phyloP scores from a whole-genome alignment of 148 eudicot genomes.

The Linanthus parryae region DNA sequence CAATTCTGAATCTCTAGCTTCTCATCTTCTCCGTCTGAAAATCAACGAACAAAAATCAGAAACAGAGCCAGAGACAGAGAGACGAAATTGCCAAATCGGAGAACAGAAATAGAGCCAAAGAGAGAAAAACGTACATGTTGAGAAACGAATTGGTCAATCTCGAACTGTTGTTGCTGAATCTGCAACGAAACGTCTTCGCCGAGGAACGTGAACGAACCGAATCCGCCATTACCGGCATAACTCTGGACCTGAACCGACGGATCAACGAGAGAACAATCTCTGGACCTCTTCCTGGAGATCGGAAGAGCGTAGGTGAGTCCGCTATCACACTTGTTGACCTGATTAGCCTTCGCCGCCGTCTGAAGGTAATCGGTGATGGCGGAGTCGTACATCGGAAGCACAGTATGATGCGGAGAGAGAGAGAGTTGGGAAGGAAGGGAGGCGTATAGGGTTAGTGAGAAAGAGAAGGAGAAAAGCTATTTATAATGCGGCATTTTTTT shows the following conservation, averaged over 20 bases:
- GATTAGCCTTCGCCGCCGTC: conserved; percentile 30
- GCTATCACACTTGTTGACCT: too few relatives aligned
- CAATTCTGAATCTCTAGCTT: too few relatives aligned
- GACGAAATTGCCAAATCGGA: too few relatives aligned
- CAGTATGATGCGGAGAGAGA: too few relatives aligned
- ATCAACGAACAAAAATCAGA: too few relatives aligned
- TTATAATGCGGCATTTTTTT: too few relatives aligned
- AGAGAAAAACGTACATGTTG: conserved; percentile 49
- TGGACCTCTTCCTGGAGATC: conserved; percentile 39
- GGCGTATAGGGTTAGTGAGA: too few relatives aligned
- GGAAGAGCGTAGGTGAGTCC: conserved; percentile 44
- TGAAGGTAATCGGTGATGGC: conserved; percentile 13
- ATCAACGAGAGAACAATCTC: conserved; percentile 27
- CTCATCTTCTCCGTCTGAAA: too few relatives aligned
- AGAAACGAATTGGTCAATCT: conserved; percentile 49
- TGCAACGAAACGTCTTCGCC: conserved; percentile 63
- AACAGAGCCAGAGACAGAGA: too few relatives aligned
- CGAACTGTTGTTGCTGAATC: conserved; percentile 58
- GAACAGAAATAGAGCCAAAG: too few relatives aligned
- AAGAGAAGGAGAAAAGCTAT: too few relatives aligned
- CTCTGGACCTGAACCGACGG: conserved; percentile 15
- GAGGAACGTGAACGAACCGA: conserved; percentile 30
- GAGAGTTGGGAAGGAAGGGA: too few relatives aligned
- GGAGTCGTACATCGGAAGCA: conserved; percentile 30
- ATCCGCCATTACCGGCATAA: conserved; percentile 1